Base-by-base conservation (phyloP, 1,139 yeast species). In the Suhomyces maxii region DNA sequence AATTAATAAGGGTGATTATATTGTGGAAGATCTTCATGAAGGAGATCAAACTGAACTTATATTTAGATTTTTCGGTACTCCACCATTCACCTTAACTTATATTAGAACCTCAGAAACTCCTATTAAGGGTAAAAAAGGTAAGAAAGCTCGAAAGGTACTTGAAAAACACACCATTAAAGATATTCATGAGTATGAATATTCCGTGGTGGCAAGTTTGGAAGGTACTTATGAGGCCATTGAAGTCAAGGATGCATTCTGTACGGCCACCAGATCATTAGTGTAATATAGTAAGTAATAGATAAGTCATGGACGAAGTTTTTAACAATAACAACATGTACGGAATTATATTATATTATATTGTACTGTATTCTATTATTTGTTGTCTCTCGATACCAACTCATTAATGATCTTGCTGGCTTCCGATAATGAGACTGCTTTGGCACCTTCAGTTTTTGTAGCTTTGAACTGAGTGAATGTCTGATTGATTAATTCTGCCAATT, bases 141-240 rank as follows among this genome's bases (percentile, higher is more conserved):
- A 65, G 50, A 57, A 61, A 41, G 64, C 64, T 33, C 54, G 55
- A 53, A 78, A 77, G 48, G 80, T 86, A 14, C 83, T 88, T 26
- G 98, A 91, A 59, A 84, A 89, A 1, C 86, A 86, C 52, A 83
- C 87, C 3, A 82, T 91, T 31, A 73, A 81, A 8, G 84, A 85
- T 53, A 88, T 91, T 33, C 72, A 80, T 68, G 84, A 80, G 3
- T 68, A 82, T 58, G 89, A 84, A 56, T 83, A 89, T 61, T 76
- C 82, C 41, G 84, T 88, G 6, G 71, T 77, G 59, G 93, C 96
- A 1, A 87, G 89, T 55, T 72, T 89, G 55, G 97, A 91, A 62
- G 99, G 99, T 39, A 86, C 90, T 4, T 93, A 95, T 61, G 97
- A 91, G 64, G 97, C 97, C 8, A 79, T 89, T 37, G 90, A 87